Conservation (phyloP, 352 stramenopile genomes). For the Globisporangium emineosum region DNA sequence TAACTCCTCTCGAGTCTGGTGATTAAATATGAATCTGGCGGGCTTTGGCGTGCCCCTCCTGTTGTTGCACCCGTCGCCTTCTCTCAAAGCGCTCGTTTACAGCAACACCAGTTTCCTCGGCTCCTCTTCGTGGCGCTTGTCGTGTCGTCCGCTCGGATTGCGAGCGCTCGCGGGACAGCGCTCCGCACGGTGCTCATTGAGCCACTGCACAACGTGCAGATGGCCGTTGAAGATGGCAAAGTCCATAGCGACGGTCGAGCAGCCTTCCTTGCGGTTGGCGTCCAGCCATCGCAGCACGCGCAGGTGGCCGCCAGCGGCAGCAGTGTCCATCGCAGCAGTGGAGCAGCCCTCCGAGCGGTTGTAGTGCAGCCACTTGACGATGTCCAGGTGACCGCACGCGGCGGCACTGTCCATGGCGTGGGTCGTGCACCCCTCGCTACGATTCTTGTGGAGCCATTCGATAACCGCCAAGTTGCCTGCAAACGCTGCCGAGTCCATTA, state of each 20-base stretch:
- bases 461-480: slow-evolving; percentile 49
- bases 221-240: slow-evolving; percentile 22
- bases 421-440: slow-evolving; percentile 50
- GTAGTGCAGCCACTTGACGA: slow-evolving; percentile 55
- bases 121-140: slow-evolving; percentile 1
- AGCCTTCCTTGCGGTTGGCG: slow-evolving; percentile 52
- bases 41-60: background rate
- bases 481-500: slow-evolving; percentile 75
- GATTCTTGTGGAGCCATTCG: slow-evolving; percentile 54
- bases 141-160: background rate
- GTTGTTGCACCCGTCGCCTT: background rate
- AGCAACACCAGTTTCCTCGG: background rate
- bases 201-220: slow-evolving; percentile 24
- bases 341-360: slow-evolving; percentile 56
- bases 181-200: slow-evolving; percentile 14
- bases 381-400: slow-evolving; percentile 44
- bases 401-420: slow-evolving; percentile 64
- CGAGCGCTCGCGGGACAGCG: slow-evolving; percentile 4
- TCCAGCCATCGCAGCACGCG: slow-evolving; percentile 54
- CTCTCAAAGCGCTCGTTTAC: background rate
- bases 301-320: slow-evolving; percentile 49
- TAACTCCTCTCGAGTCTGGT: background rate
- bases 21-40: slow-evolving; percentile 6
- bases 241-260: slow-evolving; percentile 22
- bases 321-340: slow-evolving; percentile 58